phyloP scores from a whole-genome alignment of 2,329 filamentous ascomycete genomes.

The Cladosporium sp. region DNA sequence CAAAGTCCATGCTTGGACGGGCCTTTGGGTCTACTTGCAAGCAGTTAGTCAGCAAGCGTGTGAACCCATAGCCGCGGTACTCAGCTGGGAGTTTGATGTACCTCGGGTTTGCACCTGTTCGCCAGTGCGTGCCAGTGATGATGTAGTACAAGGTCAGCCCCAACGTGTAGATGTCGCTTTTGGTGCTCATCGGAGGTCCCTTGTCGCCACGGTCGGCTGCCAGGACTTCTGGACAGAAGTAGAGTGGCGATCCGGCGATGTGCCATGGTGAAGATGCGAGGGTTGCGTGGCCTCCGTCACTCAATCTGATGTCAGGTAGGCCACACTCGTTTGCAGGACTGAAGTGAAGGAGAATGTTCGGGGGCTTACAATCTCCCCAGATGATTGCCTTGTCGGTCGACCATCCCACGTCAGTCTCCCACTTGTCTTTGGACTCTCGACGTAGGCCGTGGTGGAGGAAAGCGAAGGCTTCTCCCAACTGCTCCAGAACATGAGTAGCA shows the following conservation, averaged over 20 bases:
- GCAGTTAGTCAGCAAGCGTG: neutral
- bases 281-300: slow-evolving; percentile 27
- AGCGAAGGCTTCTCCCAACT: slow-evolving; percentile 28
- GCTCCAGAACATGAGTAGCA: slow-evolving; percentile 26
- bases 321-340: neutral
- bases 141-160: neutral
- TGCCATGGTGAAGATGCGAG: neutral
- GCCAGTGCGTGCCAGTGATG: neutral
- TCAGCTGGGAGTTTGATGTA: neutral
- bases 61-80: neutral
- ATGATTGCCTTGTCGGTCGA: slow-evolving; percentile 21
- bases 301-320: slow-evolving; percentile 26
- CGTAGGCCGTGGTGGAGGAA: slow-evolving; percentile 30
- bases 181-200: neutral
- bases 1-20: slow-evolving; percentile 1
- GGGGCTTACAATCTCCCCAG: slow-evolving; percentile 26
- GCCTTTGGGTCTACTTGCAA: neutral
- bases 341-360: slow-evolving; percentile 26
- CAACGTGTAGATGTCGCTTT: slow-evolving; percentile 5
- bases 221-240: neutral
- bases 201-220: neutral
- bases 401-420: neutral
- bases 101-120: neutral
- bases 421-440: neutral
- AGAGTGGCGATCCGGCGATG: neutral